These are phyloP conservation scores for Puccinia horiana DNA, from an alignment of 1,284 basidiomycete species.

Conservation along the genomic window DNA sequence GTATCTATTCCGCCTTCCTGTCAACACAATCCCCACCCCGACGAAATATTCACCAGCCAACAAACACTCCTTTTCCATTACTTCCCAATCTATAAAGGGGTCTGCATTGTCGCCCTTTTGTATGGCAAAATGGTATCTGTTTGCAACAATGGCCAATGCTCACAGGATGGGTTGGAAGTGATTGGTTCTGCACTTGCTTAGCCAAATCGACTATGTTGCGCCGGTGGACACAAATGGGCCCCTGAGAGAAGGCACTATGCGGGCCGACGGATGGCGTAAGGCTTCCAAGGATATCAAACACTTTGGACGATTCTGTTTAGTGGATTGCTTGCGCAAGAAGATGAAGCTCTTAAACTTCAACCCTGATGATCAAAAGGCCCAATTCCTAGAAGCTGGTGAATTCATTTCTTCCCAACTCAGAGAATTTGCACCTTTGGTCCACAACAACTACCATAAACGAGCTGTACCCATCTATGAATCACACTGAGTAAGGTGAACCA, in stretches of 20 bases:
- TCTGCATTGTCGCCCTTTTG: constrained; percentile 9
- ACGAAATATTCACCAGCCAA: neutral
- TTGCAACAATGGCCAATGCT: neutral
- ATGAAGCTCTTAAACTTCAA: neutral
- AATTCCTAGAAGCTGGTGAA: neutral
- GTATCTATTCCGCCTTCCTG: neutral
- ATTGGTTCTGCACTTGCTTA: neutral
- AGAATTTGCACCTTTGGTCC: neutral
- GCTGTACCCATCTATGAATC: no score
- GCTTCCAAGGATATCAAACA: constrained; percentile 1
- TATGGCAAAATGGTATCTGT: neutral
- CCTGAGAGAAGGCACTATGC: neutral
- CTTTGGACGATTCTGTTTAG: constrained; percentile 6
- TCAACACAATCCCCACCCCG: neutral
- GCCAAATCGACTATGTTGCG: neutral
- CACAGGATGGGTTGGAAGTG: neutral
- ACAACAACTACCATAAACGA: neutral
- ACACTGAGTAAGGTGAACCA: no score
- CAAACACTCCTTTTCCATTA: neutral
- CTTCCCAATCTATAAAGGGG: neutral
- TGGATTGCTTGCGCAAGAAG: neutral
- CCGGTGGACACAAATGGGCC: neutral
- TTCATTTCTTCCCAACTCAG: constrained; percentile 8
- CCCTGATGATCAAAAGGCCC: neutral
- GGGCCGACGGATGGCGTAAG: neutral